phyloP scores from a whole-genome alignment of 1,284 basidiomycete species.

The Lentinus polychrous region DNA sequence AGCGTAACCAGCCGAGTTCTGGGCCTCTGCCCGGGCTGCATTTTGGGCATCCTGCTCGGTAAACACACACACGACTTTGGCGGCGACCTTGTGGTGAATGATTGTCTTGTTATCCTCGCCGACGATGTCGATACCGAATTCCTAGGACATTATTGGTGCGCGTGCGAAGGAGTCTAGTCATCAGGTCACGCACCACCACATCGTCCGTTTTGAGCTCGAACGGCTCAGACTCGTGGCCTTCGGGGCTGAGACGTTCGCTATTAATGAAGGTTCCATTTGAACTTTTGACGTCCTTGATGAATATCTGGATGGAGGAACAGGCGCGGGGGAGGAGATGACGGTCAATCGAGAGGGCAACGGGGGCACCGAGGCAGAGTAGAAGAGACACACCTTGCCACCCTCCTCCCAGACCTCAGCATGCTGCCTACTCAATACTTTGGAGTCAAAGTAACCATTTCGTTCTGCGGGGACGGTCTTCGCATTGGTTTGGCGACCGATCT shows the following conservation, averaged over 20 bases:
- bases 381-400: constrained; percentile 61
- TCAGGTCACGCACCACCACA: constrained; percentile 57
- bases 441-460: constrained; percentile 96
- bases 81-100: constrained; percentile 97
- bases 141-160: constrained; percentile 39
- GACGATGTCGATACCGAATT: constrained; percentile 99
- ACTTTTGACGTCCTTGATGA: constrained; percentile 97
- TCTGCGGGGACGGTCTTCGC: constrained; percentile 93
- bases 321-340: not conserved
- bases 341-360: not conserved
- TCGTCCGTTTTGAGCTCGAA: constrained; percentile 95
- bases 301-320: constrained; percentile 55
- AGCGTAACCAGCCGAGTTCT: not conserved
- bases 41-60: constrained; percentile 78
- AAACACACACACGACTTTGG: constrained; percentile 86
- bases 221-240: constrained; percentile 89
- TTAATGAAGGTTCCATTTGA: constrained; percentile 99
- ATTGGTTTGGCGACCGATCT: constrained; percentile 98
- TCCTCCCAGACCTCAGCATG: constrained; percentile 99
- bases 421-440: constrained; percentile 91
- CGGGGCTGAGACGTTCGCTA: constrained; percentile 83
- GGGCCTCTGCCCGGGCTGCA: constrained; percentile 58
- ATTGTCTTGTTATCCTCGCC: constrained; percentile 98
- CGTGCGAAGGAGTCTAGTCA: not conserved
- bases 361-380: not conserved